phyloP scores from a whole-genome alignment of 2,329 filamentous ascomycete genomes.

The Botryotinia globosa region DNA sequence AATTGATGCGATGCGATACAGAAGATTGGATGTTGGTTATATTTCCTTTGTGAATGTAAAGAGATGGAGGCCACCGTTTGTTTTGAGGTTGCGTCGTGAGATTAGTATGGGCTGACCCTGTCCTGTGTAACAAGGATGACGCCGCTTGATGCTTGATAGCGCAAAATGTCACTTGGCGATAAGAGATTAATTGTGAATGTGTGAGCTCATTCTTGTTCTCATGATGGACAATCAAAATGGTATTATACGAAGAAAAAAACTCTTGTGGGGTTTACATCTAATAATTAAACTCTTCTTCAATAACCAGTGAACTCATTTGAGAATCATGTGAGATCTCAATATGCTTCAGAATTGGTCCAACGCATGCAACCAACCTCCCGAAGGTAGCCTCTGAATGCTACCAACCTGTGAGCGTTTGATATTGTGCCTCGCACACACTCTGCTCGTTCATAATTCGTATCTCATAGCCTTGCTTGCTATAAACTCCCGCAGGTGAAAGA shows the following conservation, averaged over 20 bases:
- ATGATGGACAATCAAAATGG: conserved; percentile 13
- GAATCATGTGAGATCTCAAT: conserved; percentile 20
- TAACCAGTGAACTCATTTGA: conserved; percentile 7
- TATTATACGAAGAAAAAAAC: conserved; percentile 9
- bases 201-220: background rate
- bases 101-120: background rate
- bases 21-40: conserved; percentile 5
- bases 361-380: conserved; percentile 3
- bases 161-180: conserved; percentile 18
- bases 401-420: conserved; percentile 20
- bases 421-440: conserved; percentile 18
- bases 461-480: conserved; percentile 26
- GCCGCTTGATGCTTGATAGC: conserved; percentile 14
- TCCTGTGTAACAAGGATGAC: conserved; percentile 14
- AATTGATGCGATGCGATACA: background rate
- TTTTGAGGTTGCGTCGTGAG: conserved; percentile 15
- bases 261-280: conserved; percentile 11
- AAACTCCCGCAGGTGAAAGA: conserved; percentile 32
- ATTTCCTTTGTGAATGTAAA: conserved; percentile 2
- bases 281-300: conserved; percentile 15
- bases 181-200: conserved; percentile 6
- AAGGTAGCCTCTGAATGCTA: conserved; percentile 16
- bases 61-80: background rate
- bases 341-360: conserved; percentile 17
- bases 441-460: conserved; percentile 29